phyloP scores from a whole-genome alignment of 2,329 filamentous ascomycete genomes.

The Aspergillus neoniger region DNA sequence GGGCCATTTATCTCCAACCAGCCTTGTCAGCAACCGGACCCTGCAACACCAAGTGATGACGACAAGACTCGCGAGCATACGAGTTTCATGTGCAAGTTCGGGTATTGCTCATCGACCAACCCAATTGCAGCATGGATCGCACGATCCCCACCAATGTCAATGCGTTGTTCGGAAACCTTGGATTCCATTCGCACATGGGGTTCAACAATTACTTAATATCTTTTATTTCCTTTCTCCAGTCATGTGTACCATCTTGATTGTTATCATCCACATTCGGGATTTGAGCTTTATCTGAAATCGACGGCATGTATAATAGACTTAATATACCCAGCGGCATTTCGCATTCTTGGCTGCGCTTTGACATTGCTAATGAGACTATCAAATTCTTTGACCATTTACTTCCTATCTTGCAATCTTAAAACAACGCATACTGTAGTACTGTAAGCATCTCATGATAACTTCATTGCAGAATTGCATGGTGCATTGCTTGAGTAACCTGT shows the following conservation, averaged over 20 bases:
- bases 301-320: constrained; percentile 42
- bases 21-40: constrained; percentile 18
- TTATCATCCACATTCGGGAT: constrained; percentile 7
- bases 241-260: constrained; percentile 22
- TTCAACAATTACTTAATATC: constrained; percentile 9
- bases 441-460: not conserved
- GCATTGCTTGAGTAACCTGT: not conserved
- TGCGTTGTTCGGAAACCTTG: constrained; percentile 11
- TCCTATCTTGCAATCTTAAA: not conserved
- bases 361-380: constrained; percentile 14
- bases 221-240: constrained; percentile 12
- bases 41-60: constrained; percentile 17
- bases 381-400: not conserved
- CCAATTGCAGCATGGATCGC: constrained; percentile 6
- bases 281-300: constrained; percentile 28
- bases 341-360: constrained; percentile 20
- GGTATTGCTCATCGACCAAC: not conserved
- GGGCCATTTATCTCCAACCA: constrained; percentile 14
- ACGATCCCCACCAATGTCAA: constrained; percentile 14
- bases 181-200: constrained; percentile 9
- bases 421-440: not conserved
- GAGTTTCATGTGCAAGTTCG: constrained; percentile 14
- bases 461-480: not conserved
- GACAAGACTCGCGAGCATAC: constrained; percentile 14
- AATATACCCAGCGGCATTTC: constrained; percentile 41